These are phyloP conservation scores for Gossypioides kirkii DNA, from an alignment of 345 rosid genomes.

Conservation along the genomic window DNA sequence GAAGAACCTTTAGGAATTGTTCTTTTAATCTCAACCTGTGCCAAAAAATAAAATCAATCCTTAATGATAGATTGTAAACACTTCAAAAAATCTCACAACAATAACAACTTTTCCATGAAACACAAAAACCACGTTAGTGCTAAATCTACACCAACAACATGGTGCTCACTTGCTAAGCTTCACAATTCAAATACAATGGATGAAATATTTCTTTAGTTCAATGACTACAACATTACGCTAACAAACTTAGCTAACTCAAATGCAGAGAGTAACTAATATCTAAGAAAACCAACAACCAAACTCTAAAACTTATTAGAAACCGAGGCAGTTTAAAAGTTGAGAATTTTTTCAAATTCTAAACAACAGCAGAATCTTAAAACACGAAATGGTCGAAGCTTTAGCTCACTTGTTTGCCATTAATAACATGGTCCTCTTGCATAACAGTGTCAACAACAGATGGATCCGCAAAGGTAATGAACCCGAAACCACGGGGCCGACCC, in stretches of 20 bases:
- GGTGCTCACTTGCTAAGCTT: neutral
- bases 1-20: constrained; percentile 83
- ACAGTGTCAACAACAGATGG: constrained; percentile 81
- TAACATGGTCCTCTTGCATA: constrained; percentile 61
- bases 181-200: neutral
- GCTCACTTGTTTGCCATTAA: constrained; percentile 80
- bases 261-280: neutral
- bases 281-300: neutral
- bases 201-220: too few relatives aligned
- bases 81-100: neutral
- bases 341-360: neutral
- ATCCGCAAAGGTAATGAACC: constrained; percentile 84
- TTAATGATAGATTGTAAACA: neutral
- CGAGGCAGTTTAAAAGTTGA: neutral
- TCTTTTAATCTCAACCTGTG: constrained; percentile 90
- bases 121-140: neutral
- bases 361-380: neutral
- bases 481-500: constrained; percentile 79
- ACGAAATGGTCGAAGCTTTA: neutral
- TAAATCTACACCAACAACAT: neutral
- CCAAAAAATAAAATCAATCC: neutral
- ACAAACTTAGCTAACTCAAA: neutral
- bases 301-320: neutral
- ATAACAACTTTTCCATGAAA: neutral
- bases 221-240: neutral